These are phyloP conservation scores for Massariosphaeria phaeospora DNA, from an alignment of 495 filamentous ascomycete species.

Conservation along the genomic window DNA sequence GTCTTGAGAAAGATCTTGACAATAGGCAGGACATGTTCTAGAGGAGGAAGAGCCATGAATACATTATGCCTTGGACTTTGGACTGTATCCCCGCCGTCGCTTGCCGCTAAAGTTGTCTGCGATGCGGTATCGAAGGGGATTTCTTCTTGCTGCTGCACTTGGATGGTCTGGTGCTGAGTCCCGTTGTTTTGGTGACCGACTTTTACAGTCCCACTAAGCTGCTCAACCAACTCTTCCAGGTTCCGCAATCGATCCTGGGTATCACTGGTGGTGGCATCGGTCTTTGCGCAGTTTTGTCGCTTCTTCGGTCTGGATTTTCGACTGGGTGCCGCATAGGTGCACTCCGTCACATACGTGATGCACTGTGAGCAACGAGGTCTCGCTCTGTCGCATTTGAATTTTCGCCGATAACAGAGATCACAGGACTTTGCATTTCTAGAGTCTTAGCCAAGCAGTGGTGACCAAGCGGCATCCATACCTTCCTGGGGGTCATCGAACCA, in stretches of 20 bases:
- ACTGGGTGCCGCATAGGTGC: constrained; percentile 17
- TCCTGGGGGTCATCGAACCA: constrained; percentile 1
- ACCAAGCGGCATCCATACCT: constrained; percentile 7
- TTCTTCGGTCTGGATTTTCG: constrained; percentile 14
- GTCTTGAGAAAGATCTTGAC: constrained; percentile 5
- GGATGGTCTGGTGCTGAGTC: neutral
- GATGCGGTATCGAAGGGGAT: neutral
- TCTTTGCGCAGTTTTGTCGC: constrained; percentile 9
- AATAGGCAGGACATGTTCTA: constrained; percentile 16
- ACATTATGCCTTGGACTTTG: constrained; percentile 3
- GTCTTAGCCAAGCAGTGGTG: constrained; percentile 6
- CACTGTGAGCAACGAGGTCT: constrained; percentile 21
- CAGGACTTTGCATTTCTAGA: constrained; percentile 11
- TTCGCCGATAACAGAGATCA: constrained; percentile 14
- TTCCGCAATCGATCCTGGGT: constrained; percentile 3
- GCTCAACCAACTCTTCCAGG: constrained; percentile 8
- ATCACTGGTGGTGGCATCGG: neutral
- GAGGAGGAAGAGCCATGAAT: constrained; percentile 15
- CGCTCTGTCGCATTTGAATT: constrained; percentile 16
- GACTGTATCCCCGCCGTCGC: neutral
- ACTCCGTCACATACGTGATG: constrained; percentile 14
- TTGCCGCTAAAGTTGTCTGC: neutral
- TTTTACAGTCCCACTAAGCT: constrained; percentile 6
- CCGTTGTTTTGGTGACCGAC: neutral
- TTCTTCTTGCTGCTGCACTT: constrained; percentile 4